Evolutionary conservation across 768 basidiomycete genomes (phyloP).

Genomic region (Infundibulicybe gibba): DNA sequence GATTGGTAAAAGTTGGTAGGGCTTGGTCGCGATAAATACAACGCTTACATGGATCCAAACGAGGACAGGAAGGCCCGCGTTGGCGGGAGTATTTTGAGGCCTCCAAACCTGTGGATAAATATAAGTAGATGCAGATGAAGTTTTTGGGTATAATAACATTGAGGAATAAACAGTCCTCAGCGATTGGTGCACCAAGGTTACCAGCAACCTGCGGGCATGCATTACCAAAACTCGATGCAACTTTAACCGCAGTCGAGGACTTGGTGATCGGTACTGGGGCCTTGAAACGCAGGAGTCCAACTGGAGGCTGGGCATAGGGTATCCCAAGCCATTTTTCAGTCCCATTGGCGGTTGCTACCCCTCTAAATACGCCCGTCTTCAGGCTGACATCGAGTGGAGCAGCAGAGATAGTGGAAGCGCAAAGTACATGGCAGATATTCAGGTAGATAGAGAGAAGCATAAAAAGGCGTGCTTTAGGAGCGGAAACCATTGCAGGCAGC

Average conservation of each 20-base stretch:
- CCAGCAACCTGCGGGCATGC: conserved; percentile 49
- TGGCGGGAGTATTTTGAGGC: conserved; percentile 19
- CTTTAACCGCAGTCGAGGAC: conserved; percentile 22
- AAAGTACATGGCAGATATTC: neutral
- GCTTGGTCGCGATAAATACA: neutral
- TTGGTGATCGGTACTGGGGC: conserved; percentile 42
- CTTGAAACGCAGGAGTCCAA: conserved; percentile 54
- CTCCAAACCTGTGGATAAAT: conserved; percentile 27
- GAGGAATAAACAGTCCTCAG: conserved; percentile 53
- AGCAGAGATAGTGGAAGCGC: conserved; percentile 4
- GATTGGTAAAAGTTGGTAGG: neutral
- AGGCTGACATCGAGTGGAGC: conserved; percentile 32
- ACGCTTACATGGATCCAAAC: conserved; percentile 31
- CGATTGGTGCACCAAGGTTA: conserved; percentile 36
- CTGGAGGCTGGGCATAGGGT: conserved; percentile 54
- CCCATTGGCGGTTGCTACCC: conserved; percentile 35
- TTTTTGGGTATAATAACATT: conserved; percentile 31
- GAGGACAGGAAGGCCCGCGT: conserved; percentile 32
- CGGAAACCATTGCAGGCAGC: no score
- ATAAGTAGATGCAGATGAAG: neutral
- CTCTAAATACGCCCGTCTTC: conserved; percentile 44
- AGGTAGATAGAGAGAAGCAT: neutral
- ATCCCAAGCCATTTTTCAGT: conserved; percentile 61
- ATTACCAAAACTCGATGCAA: conserved; percentile 48
- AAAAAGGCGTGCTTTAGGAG: no score